Base-by-base conservation (phyloP, 1,139 yeast genomes). In the Ogataea hybrid region DNA sequence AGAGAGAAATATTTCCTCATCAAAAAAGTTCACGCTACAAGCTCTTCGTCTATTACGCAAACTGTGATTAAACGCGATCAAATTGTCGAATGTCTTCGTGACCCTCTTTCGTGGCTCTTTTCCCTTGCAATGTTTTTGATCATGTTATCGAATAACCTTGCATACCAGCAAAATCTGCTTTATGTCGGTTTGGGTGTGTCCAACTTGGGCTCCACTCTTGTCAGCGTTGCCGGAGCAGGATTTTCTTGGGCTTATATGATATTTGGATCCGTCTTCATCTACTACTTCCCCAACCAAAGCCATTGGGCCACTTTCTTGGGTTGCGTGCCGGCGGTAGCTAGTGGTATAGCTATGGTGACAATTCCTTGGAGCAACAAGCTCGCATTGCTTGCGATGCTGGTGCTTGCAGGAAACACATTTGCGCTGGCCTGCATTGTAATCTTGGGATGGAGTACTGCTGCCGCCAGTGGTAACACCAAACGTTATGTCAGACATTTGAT, bases 1-100 rank as follows among this genome's bases (percentile, higher is more conserved):
- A n/a, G n/a, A n/a, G n/a, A n/a, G n/a, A n/a, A n/a, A n/a, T n/a
- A n/a, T n/a, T n/a, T n/a, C n/a, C n/a, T n/a, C n/a, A n/a, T n/a
- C n/a, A n/a, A n/a, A n/a, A n/a, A n/a, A n/a, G n/a, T n/a, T n/a
- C n/a, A n/a, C n/a, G n/a, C 49, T 1, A 69, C 70, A 2, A 61
- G 59, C 45, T 65, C 69, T 36, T 73, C 70, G 52, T 75, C 77
- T 18, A 69, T 70, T 49, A 75, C 75, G 41, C 70, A 67, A 48
- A 64, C 57, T 37, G 65, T 65, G 35, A 71, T 69, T 52, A 73
- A 73, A 46, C 49, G 39, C 44, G 48, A 62, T 30, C 79, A 74
- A 51, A 58, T 73, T 35, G 61, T 55, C 12, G 79, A 73, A 53
- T 75, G 78, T 4, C 46, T 72, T 6, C 43, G 54, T 2, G 79